Conservation (phyloP, 1,284 basidiomycete species). For the Microbotryum saponariae region DNA sequence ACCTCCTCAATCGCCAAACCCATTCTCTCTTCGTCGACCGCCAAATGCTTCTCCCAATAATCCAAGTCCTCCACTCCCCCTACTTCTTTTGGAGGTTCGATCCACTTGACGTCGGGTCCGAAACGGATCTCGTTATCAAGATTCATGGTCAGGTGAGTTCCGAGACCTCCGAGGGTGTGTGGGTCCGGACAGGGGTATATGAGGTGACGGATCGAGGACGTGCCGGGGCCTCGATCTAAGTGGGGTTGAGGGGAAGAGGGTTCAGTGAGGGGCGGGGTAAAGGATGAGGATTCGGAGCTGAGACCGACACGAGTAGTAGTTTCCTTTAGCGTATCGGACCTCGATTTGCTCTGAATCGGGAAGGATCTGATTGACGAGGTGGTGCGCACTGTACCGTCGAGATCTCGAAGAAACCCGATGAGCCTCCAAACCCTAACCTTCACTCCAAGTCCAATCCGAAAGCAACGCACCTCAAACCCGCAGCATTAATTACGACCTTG, state of each 20-base stretch:
- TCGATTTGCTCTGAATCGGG: slow-evolving; percentile 16
- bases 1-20: slow-evolving; percentile 54
- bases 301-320: slow-evolving; percentile 61
- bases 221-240: slow-evolving; percentile 60
- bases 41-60: slow-evolving; percentile 66
- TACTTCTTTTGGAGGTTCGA: slow-evolving; percentile 46
- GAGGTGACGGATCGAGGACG: slow-evolving; percentile 57
- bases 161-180: slow-evolving; percentile 54
- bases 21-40: slow-evolving; percentile 53
- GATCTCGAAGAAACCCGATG: slow-evolving; percentile 36
- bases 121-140: slow-evolving; percentile 80
- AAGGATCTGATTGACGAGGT: slow-evolving; percentile 33
- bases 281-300: slow-evolving; percentile 6
- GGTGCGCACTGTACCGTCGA: slow-evolving; percentile 29
- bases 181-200: slow-evolving; percentile 81
- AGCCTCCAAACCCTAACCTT: slow-evolving; percentile 32
- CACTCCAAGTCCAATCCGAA: slow-evolving; percentile 37
- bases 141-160: slow-evolving; percentile 80
- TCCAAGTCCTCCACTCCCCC: slow-evolving; percentile 52
- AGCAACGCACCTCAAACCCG: slow-evolving; percentile 62
- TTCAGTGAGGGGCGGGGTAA: slow-evolving; percentile 10
- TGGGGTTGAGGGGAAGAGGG: not conserved
- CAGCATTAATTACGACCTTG: slow-evolving; percentile 74
- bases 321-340: slow-evolving; percentile 46
- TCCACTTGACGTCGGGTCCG: slow-evolving; percentile 88